These are phyloP conservation scores for Stephanocyclus meneghinianus DNA, from an alignment of 352 stramenopile species.

Conservation along the genomic window DNA sequence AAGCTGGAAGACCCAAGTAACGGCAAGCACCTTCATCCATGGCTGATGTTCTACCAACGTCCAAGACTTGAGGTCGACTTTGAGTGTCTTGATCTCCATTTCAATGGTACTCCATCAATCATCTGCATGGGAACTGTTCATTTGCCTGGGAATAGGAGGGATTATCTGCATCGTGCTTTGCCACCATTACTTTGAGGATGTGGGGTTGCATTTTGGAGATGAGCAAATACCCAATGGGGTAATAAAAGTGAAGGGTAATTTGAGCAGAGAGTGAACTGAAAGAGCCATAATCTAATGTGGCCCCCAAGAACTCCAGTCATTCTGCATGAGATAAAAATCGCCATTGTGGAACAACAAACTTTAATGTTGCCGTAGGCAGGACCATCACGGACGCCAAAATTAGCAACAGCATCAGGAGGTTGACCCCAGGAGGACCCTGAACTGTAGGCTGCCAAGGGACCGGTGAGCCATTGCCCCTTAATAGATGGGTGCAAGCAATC, in stretches of 20 bases:
- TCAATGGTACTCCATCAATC: constrained; percentile 9
- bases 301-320: not conserved
- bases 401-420: not conserved
- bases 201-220: not conserved
- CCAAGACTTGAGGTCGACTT: constrained; percentile 16
- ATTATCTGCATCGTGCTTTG: not conserved
- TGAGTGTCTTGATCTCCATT: constrained; percentile 14
- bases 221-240: not conserved
- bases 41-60: not conserved
- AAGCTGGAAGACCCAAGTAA: constrained; percentile 13
- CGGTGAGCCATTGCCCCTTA: too few relatives aligned
- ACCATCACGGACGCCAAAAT: not conserved
- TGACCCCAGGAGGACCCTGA: not conserved
- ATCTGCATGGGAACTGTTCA: constrained; percentile 1
- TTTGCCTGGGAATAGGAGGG: not conserved
- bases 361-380: not conserved
- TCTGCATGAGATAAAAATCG: not conserved
- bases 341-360: not conserved
- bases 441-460: not conserved
- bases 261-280: not conserved
- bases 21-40: constrained; percentile 13
- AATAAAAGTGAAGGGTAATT: not conserved
- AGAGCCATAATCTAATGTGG: not conserved
- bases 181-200: not conserved
- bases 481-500: not conserved